These are phyloP conservation scores for Epichloe uncinata DNA, from an alignment of 2,329 filamentous ascomycete genomes.

Conservation along the genomic window DNA sequence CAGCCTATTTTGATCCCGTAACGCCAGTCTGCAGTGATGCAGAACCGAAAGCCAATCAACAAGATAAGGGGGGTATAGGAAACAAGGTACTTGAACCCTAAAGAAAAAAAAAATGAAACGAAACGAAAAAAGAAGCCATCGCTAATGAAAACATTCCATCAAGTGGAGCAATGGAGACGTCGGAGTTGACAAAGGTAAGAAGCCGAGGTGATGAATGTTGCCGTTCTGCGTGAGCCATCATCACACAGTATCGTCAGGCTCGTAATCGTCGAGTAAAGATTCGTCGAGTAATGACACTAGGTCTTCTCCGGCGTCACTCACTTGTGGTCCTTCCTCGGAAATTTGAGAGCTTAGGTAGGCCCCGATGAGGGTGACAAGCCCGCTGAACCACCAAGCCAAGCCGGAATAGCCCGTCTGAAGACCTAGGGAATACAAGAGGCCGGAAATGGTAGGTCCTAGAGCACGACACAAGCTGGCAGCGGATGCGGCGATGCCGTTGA, in stretches of 20 bases:
- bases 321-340: slow-evolving; percentile 43
- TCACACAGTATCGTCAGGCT: slow-evolving; percentile 20
- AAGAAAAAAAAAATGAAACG: background rate
- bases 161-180: background rate
- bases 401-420: slow-evolving; percentile 72
- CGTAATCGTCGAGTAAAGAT: slow-evolving; percentile 15
- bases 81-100: background rate
- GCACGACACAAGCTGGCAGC: slow-evolving; percentile 81
- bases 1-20: background rate
- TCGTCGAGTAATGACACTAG: slow-evolving; percentile 23
- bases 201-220: background rate
- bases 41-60: background rate
- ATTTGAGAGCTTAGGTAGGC: slow-evolving; percentile 65
- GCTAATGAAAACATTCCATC: background rate
- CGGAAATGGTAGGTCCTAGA: slow-evolving; percentile 79
- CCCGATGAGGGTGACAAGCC: slow-evolving; percentile 60
- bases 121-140: background rate
- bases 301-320: slow-evolving; percentile 25
- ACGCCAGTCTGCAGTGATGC: background rate
- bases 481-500: slow-evolving; percentile 87
- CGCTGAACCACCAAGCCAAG: slow-evolving; percentile 87
- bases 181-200: slow-evolving; percentile 4
- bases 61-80: background rate
- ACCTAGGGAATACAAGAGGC: slow-evolving; percentile 70
- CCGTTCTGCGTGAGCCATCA: background rate